Percentiles rank a stretch among this genome's conserved stretches.
phyloP scores from a whole-genome alignment of 2,329 filamentous ascomycete genomes.

The Onygenales sp. region DNA sequence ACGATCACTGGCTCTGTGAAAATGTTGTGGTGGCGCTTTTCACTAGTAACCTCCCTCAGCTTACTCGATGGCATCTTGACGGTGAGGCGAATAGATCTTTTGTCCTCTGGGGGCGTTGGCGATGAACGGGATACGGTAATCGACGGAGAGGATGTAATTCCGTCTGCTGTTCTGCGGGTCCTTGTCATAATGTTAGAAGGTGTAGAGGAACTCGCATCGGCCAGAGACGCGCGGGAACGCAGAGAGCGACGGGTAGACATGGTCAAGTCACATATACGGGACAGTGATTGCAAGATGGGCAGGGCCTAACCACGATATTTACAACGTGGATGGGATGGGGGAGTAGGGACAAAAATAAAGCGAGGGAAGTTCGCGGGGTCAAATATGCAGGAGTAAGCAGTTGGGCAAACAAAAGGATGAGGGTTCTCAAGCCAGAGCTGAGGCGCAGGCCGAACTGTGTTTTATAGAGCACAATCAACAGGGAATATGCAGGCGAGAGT shows the following conservation, averaged over 20 bases:
- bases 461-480: constrained; percentile 4
- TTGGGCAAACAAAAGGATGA: neutral
- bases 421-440: neutral
- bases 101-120: constrained; percentile 24
- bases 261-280: neutral
- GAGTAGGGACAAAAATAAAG: constrained; percentile 43
- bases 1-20: constrained; percentile 38
- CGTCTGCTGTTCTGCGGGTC: constrained; percentile 26
- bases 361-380: neutral
- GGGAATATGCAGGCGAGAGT: neutral
- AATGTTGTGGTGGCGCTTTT: constrained; percentile 27
- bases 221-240: constrained; percentile 24
- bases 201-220: constrained; percentile 16
- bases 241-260: constrained; percentile 32
- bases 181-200: constrained; percentile 26
- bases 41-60: constrained; percentile 37
- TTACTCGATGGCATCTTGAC: constrained; percentile 43
- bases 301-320: neutral
- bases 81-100: constrained; percentile 37
- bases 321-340: constrained; percentile 1
- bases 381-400: neutral
- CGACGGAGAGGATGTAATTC: constrained; percentile 19
- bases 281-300: constrained; percentile 6
- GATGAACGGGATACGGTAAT: constrained; percentile 29
- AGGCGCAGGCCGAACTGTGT: constrained; percentile 3